Base-by-base conservation (phyloP, 1,139 yeast genomes). In the Geotrichum aggregatum region DNA sequence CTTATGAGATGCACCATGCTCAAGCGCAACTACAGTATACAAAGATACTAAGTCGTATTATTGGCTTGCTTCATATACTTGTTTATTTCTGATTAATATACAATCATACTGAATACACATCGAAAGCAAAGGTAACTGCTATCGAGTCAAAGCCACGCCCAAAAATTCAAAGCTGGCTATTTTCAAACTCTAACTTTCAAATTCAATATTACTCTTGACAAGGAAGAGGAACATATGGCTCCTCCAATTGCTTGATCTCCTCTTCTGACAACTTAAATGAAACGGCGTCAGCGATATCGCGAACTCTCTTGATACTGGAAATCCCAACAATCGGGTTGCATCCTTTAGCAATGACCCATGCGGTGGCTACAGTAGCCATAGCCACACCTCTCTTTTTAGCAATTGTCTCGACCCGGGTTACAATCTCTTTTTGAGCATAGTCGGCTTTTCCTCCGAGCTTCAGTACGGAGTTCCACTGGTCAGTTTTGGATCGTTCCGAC, bases 261-360 rank as follows among this genome's bases (percentile, higher is more conserved):
- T 77, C 76, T 1, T 69, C 71, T 4, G 78, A 64, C 28, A 82
- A 67, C 51, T 69, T 61, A 48, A 80, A 61, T 19, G 67, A 62
- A 28, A 76, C 58, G 1, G 83, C 80, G 7, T 61, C 66, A 14
- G 80, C 50, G 2, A 78, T 77, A 59, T 82, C 85, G 31, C 77
- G 78, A 22, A 82, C 74, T 56, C 86, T 70, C 57, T 70, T 72
- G 7, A 67, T 68, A 24, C 75, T 73, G 56, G 68, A 74, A 50
- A 82, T 63, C 0, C 87, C 87, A 11, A 82, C 76, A 57, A 82
- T 77, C 2, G 84, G 83, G 35, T 62, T 53, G 10, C 69, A 62
- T 3, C 83, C 84, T 61, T 80, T 80, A 43, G 69, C 54, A 6
- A 79, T 55, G 2, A 72, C 71, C 83, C 84, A 82, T 2, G 83